Percentiles rank a stretch among this genome's conserved stretches.
phyloP scores from a whole-genome alignment of 257 asterid genomes.

The Cinchona pubescens region DNA sequence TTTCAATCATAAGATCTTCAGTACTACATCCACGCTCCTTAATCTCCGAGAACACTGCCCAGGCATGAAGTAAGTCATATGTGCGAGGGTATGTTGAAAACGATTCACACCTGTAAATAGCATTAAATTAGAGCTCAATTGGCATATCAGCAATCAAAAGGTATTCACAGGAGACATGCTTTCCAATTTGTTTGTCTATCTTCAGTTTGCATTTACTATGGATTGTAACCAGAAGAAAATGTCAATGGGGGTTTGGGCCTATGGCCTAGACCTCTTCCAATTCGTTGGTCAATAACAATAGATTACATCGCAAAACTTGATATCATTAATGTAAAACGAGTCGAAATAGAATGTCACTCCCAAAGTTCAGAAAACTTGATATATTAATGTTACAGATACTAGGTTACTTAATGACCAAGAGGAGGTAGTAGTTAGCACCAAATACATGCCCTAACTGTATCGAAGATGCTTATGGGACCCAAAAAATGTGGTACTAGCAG shows the following conservation, averaged over 20 bases:
- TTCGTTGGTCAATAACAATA: not conserved
- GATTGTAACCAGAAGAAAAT: no score
- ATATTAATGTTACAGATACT: not conserved
- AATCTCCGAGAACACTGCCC: slow-evolving; percentile 69
- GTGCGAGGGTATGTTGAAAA: slow-evolving; percentile 97
- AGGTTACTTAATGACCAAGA: not conserved
- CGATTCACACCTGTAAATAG: slow-evolving; percentile 80
- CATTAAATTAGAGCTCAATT: slow-evolving; percentile 16
- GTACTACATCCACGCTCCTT: slow-evolving; percentile 66
- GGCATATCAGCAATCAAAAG: not conserved
- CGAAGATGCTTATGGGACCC: not conserved
- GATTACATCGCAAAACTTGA: no score
- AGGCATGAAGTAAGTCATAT: slow-evolving; percentile 84
- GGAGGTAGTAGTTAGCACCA: not conserved
- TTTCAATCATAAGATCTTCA: slow-evolving; percentile 81
- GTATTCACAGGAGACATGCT: not conserved
- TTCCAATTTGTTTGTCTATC: not conserved
- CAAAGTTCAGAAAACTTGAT: not conserved
- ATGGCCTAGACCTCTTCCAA: not conserved
- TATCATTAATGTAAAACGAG: not conserved
- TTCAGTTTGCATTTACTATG: not conserved
- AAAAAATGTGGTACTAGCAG: not conserved
- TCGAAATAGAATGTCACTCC: not conserved
- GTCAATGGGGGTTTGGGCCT: not conserved
- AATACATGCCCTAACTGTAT: not conserved